Evolutionary conservation across 202 grass and related monocot genomes (phyloP), one percentile per base, ranked within the genome.

Genomic region (Zoysia matrella): DNA sequence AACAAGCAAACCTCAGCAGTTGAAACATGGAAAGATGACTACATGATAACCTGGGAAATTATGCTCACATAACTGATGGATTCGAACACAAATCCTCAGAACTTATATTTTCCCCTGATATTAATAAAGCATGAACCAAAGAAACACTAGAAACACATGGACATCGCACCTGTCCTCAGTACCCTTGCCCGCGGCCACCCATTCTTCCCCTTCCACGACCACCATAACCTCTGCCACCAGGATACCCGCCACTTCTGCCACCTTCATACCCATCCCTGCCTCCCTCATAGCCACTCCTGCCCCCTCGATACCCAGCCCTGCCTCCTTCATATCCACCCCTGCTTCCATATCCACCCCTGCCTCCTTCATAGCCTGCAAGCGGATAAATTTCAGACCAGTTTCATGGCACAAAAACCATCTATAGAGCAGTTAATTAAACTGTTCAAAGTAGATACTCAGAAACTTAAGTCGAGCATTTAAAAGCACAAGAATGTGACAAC

Each of bases 191-290:
- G 2, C 84, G 81, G 5, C 80, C 86, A 67, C 83, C 86, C 72
- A 89, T 78, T 60, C 86, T 86, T 71, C 93, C 93, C 42, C 88
- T 77, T 86, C 90, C 93, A 71, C 86, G 86, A 51, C 82, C 87
- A 0, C 82, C 79, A 60, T 92, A 94, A 9, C 91, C 91, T 82
- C 94, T 88, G 45, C 85, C 87, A 16, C 79, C 77, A 63, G 69
- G 73, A 39, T 47, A 65, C 68, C 87, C 86, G 0, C 88, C 83
- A 58, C 91, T 89, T 81, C 90, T 89, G 78, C 90, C 90, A 0
- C 86, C 80, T 71, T 86, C 92, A 86, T 94, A 97, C 8, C 75
- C 75, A 1, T 12, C 74, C 46, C 74, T 77, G 7, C 60, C 75
- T 2, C 61, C 61, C 0, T 67, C 62, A 8, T 78, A 78, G 0